phyloP scores from a whole-genome alignment of 495 filamentous ascomycete species.

The Xylaria nigripes region DNA sequence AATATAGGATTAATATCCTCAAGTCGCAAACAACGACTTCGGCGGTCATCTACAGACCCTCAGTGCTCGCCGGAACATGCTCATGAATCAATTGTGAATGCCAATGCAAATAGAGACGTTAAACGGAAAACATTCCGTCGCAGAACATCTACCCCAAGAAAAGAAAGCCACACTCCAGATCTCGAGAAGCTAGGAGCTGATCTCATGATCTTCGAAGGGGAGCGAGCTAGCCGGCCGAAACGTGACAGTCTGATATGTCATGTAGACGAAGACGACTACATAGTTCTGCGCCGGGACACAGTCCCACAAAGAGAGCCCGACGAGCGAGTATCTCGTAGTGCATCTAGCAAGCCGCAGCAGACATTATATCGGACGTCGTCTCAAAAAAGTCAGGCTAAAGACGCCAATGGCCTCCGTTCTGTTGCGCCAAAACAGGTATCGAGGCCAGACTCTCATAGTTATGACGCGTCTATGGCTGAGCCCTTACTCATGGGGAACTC shows the following conservation, averaged over 20 bases:
- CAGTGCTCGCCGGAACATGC: not conserved
- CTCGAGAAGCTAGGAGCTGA: constrained; percentile 17
- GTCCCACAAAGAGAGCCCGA: constrained; percentile 7
- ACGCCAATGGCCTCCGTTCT: not conserved
- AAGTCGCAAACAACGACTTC: not conserved
- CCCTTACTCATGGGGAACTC: not conserved
- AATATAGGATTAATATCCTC: not conserved
- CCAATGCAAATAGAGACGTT: not conserved
- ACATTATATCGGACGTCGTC: not conserved
- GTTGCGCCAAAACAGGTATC: not conserved
- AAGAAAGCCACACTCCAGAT: constrained; percentile 5
- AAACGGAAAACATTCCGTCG: not conserved
- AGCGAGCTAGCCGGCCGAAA: constrained; percentile 6
- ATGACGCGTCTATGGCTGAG: not conserved
- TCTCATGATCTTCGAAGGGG: constrained; percentile 18
- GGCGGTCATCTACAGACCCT: not conserved
- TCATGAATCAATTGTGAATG: not conserved
- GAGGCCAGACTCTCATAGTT: not conserved
- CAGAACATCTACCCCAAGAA: not conserved
- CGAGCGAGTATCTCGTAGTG: not conserved
- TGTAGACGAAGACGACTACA: constrained; percentile 17
- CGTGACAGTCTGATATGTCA: constrained; percentile 18
- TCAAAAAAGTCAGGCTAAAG: not conserved
- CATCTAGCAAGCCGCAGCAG: not conserved
- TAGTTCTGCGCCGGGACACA: constrained; percentile 3